These are phyloP conservation scores for Raphanus sativus DNA, from an alignment of 345 rosid genomes.

Conservation along the genomic window DNA sequence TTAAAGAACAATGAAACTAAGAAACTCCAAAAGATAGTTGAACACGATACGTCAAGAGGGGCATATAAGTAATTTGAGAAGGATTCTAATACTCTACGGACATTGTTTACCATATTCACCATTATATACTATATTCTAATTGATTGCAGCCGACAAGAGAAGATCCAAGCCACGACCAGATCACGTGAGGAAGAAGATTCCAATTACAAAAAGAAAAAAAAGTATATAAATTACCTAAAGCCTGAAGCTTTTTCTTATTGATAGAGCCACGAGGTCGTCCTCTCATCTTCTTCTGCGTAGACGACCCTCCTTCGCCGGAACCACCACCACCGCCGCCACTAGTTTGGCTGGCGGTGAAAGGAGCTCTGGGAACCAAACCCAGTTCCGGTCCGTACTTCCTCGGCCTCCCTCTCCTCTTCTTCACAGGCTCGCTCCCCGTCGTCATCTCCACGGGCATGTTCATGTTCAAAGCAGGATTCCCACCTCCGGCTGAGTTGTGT, in stretches of 20 bases:
- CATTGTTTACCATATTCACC: conserved; percentile 27
- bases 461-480: conserved; percentile 36
- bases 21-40: neutral
- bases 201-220: neutral
- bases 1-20: too few species aligned
- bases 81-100: neutral
- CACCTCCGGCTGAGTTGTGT: neutral
- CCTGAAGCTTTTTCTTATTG: conserved; percentile 56
- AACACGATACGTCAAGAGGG: conserved; percentile 11
- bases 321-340: conserved; percentile 47
- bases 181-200: conserved; percentile 35
- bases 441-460: conserved; percentile 47
- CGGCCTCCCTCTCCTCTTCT: conserved; percentile 85
- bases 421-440: conserved; percentile 46
- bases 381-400: conserved; percentile 73
- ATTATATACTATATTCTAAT: conserved; percentile 28
- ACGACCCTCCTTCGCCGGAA: conserved; percentile 53
- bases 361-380: conserved; percentile 55
- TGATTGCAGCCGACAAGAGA: conserved; percentile 27
- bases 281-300: conserved; percentile 44
- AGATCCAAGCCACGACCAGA: conserved; percentile 9
- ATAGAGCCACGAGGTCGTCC: conserved; percentile 60
- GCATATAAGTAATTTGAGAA: neutral
- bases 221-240: conserved; percentile 50
- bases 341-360: conserved; percentile 36